These are phyloP conservation scores for Gentiana macrophylla DNA, from an alignment of 257 asterid genomes.

Conservation along the genomic window DNA sequence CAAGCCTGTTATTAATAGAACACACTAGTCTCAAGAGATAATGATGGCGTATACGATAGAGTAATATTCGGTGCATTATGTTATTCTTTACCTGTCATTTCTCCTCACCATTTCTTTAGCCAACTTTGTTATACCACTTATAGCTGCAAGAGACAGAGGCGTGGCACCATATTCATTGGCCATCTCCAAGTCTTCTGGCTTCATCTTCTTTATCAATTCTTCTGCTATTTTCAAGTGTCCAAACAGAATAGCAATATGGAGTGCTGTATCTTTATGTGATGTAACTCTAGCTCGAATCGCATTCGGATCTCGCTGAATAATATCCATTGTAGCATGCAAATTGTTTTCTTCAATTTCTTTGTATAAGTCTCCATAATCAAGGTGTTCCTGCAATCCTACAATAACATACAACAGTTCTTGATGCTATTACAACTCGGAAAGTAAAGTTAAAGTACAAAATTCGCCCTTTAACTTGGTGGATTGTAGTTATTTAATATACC, in stretches of 20 bases:
- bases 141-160: conserved; percentile 26
- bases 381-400: conserved; percentile 20
- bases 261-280: conserved; percentile 28
- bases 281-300: conserved; percentile 24
- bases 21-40: no score
- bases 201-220: conserved; percentile 15
- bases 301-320: neutral
- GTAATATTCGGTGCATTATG: no score
- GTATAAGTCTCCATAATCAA: conserved; percentile 12
- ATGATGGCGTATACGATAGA: no score
- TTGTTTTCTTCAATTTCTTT: conserved; percentile 17
- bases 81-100: conserved; percentile 2
- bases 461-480: no score
- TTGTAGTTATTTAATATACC: conserved; percentile 6
- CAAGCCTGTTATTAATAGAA: conserved; percentile 1
- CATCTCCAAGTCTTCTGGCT: conserved; percentile 18
- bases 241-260: conserved; percentile 28
- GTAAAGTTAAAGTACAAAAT: no score
- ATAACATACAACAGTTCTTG: neutral
- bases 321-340: neutral
- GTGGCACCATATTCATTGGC: conserved; percentile 28
- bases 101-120: conserved; percentile 18
- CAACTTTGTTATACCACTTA: conserved; percentile 20
- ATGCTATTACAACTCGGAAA: neutral
- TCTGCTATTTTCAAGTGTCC: conserved; percentile 25